Evolutionary conservation across 495 filamentous ascomycete species (phyloP), one percentile per base, ranked within the genome.

Genomic region (Aspergillus ellipticus): DNA sequence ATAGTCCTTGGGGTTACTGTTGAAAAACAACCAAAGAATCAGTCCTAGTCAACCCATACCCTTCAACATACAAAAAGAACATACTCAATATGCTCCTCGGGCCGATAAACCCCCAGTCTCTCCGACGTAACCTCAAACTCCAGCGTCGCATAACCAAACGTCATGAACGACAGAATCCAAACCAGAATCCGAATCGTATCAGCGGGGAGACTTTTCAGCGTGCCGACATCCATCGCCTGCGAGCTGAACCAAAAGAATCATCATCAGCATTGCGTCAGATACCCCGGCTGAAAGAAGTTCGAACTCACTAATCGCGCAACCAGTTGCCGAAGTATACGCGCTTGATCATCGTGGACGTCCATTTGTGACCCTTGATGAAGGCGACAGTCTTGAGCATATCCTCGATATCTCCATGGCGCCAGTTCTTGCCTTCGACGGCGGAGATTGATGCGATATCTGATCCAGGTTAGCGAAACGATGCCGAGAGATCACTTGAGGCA

Each of bases 41-140:
- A 51, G 35, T 35, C 3, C 51, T n/a, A 33, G 7, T 22, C 19
- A 37, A 26, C 3, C 43, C 16, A 8, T 8, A 20, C 20, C 2
- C 1, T 4, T 15, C 2, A 5, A 37, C 2, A n/a, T 33, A 22
- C 13, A 42, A 24, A 51, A 28, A 43, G 0, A 4, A 69, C 78
- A 46, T 57, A 81, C 75, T 84, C 82, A 60, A 98, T 97, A 67
- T 97, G 92, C 66, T 98, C 94, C 64, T 98, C 94, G 0, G 94
- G 92, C 11, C 94, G 81, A 65, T 98, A 98, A 55, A 91, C 88
- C 7, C 94, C 94, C 7, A 98, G 79, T 8, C 94, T 79, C 39
- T 97, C 92, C 4, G 88, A 81, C 4, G 94, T 98, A 45, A 98
- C 94, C 66, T 98, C 94, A 65, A 96, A 98, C 67, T 98, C 94